Percentiles rank a stretch among this genome's conserved stretches.
Evolutionary conservation across 2,329 filamentous ascomycete species (phyloP).

Genomic region (Hymenoscyphus salicellus): DNA sequence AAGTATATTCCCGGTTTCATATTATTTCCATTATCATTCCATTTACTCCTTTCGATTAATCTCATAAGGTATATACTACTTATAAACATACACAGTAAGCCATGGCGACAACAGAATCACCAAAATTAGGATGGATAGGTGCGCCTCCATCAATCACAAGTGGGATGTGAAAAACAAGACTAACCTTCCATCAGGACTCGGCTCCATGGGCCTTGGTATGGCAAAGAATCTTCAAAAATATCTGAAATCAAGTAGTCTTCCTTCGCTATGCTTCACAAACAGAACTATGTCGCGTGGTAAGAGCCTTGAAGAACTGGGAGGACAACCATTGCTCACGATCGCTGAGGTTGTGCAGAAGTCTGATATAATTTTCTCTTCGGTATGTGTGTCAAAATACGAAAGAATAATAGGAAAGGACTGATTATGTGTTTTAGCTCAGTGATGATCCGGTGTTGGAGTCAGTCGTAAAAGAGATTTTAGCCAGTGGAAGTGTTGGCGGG

Average conservation of each 20-base stretch:
- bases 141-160: background rate
- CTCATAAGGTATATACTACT: background rate
- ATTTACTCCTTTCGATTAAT: background rate
- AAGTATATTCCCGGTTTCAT: too few relatives aligned
- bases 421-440: slow-evolving; percentile 31
- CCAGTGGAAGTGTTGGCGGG: slow-evolving; percentile 26
- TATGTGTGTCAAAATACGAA: slow-evolving; percentile 5
- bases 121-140: slow-evolving; percentile 8
- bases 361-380: slow-evolving; percentile 31
- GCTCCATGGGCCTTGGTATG: slow-evolving; percentile 31
- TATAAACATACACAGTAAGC: background rate
- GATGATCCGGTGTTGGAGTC: slow-evolving; percentile 41
- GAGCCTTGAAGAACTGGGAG: slow-evolving; percentile 38
- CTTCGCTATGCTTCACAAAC: slow-evolving; percentile 40
- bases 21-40: background rate
- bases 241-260: slow-evolving; percentile 15
- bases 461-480: slow-evolving; percentile 27
- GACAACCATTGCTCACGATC: slow-evolving; percentile 38
- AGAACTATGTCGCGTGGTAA: slow-evolving; percentile 42
- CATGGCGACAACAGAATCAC: background rate
- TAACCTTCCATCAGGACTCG: slow-evolving; percentile 20
- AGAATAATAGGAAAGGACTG: background rate
- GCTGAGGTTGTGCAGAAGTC: slow-evolving; percentile 9
- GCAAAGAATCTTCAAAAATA: slow-evolving; percentile 29
- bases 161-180: background rate